These are phyloP conservation scores for Lactarius evosmus DNA, from an alignment of 768 basidiomycete genomes.

Conservation along the genomic window DNA sequence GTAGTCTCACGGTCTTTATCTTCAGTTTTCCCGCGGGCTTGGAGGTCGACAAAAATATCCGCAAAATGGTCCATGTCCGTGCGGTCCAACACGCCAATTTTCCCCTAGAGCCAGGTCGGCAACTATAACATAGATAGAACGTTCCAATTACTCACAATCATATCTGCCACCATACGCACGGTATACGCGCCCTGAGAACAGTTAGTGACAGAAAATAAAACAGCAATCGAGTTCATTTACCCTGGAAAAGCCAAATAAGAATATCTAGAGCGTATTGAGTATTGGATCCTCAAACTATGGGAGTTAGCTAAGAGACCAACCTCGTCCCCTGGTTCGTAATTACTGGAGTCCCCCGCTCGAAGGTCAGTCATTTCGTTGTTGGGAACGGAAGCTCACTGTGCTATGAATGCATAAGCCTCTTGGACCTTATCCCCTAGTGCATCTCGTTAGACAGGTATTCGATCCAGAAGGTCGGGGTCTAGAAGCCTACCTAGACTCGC, in stretches of 20 bases:
- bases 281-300: not conserved
- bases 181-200: slow-evolving; percentile 65
- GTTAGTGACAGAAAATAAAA: slow-evolving; percentile 15
- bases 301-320: slow-evolving; percentile 35
- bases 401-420: slow-evolving; percentile 77
- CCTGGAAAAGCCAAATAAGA: slow-evolving; percentile 74
- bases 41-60: slow-evolving; percentile 56
- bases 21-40: slow-evolving; percentile 55
- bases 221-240: slow-evolving; percentile 38
- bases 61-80: slow-evolving; percentile 72
- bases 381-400: slow-evolving; percentile 52
- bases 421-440: slow-evolving; percentile 64
- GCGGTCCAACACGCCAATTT: slow-evolving; percentile 67
- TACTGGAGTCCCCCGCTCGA: slow-evolving; percentile 40
- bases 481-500: slow-evolving; percentile 49
- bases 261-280: slow-evolving; percentile 46
- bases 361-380: not conserved
- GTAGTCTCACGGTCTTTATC: slow-evolving; percentile 42
- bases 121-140: not conserved
- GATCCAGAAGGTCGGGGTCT: not conserved
- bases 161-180: slow-evolving; percentile 66
- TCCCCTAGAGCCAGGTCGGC: slow-evolving; percentile 45
- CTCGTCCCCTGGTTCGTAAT: slow-evolving; percentile 70
- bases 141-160: slow-evolving; percentile 47
- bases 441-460: slow-evolving; percentile 13